Conservation (phyloP, 179 eudicot species). For the Beta macrorhiza region DNA sequence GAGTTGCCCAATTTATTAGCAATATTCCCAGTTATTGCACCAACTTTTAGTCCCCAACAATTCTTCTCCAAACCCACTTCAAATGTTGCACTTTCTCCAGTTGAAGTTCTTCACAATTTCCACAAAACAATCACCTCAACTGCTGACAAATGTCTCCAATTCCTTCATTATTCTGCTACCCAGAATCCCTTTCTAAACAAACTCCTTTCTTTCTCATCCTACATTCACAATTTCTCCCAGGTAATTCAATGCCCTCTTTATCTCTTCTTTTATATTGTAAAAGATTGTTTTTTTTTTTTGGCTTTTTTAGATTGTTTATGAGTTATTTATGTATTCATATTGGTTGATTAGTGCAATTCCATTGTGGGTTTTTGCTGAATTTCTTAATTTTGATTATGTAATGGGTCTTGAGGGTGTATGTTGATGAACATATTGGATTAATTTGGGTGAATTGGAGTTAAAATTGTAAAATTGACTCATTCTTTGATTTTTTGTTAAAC, state of each 20-base stretch:
- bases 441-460: background rate
- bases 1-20: slow-evolving; percentile 6
- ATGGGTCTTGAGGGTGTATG: background rate
- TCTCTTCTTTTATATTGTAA: background rate
- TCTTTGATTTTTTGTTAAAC: no score
- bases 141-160: slow-evolving; percentile 41
- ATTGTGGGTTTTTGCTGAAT: background rate
- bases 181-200: slow-evolving; percentile 48
- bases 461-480: background rate
- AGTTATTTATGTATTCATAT: background rate
- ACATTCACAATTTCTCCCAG: slow-evolving; percentile 53
- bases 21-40: slow-evolving; percentile 20
- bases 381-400: background rate
- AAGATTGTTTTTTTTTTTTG: background rate
- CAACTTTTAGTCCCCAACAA: slow-evolving; percentile 32
- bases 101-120: slow-evolving; percentile 40
- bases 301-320: background rate
- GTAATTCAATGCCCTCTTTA: slow-evolving; percentile 28
- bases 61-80: slow-evolving; percentile 43
- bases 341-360: background rate
- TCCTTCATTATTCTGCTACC: slow-evolving; percentile 45
- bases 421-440: background rate
- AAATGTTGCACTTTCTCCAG: slow-evolving; percentile 28
- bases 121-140: slow-evolving; percentile 43
- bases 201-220: slow-evolving; percentile 47